These are phyloP conservation scores for Hirsutella rhossiliensis DNA, from an alignment of 2,329 filamentous ascomycete species.

Conservation along the genomic window DNA sequence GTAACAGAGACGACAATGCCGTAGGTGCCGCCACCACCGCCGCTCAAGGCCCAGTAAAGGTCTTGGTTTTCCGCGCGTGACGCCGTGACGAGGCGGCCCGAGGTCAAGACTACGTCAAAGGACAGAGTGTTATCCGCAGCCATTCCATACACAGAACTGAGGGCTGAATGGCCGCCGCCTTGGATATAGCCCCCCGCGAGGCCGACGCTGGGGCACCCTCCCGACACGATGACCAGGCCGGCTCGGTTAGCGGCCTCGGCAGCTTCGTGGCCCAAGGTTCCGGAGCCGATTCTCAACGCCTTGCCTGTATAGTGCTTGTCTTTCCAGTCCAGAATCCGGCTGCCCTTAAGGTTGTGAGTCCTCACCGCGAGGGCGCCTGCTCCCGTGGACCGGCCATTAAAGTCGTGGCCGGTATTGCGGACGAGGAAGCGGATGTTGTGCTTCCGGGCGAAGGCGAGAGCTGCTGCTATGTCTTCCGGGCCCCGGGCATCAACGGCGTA, in stretches of 20 bases:
- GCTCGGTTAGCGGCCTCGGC: conserved; percentile 30
- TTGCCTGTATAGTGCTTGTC: conserved; percentile 32
- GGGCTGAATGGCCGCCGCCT: conserved; percentile 43
- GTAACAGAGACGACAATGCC: conserved; percentile 28
- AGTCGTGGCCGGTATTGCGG: conserved; percentile 41
- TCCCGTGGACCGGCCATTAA: conserved; percentile 47
- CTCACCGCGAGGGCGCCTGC: conserved; percentile 26
- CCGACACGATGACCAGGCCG: conserved; percentile 38
- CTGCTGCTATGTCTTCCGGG: conserved; percentile 1
- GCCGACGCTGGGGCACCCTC: conserved; percentile 43
- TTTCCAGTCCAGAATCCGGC: conserved; percentile 28
- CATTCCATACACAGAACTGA: conserved; percentile 41
- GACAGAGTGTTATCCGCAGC: conserved; percentile 45
- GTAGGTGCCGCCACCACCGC: conserved; percentile 39
- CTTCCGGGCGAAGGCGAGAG: conserved; percentile 16
- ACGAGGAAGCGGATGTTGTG: conserved; percentile 37
- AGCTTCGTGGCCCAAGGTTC: conserved; percentile 37
- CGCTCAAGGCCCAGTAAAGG: conserved; percentile 48
- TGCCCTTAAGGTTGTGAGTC: conserved; percentile 29
- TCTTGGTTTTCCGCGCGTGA: conserved; percentile 28
- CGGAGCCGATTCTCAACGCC: conserved; percentile 42
- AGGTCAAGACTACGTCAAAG: conserved; percentile 39
- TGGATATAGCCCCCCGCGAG: conserved; percentile 49
- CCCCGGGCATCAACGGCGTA: conserved; percentile 18
- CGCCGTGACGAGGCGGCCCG: conserved; percentile 34